A percentile compares a stretch with the other conserved stretches of the same genome.
phyloP scores from a whole-genome alignment of 2,329 filamentous ascomycete genomes.

The Diaporthe sp. region DNA sequence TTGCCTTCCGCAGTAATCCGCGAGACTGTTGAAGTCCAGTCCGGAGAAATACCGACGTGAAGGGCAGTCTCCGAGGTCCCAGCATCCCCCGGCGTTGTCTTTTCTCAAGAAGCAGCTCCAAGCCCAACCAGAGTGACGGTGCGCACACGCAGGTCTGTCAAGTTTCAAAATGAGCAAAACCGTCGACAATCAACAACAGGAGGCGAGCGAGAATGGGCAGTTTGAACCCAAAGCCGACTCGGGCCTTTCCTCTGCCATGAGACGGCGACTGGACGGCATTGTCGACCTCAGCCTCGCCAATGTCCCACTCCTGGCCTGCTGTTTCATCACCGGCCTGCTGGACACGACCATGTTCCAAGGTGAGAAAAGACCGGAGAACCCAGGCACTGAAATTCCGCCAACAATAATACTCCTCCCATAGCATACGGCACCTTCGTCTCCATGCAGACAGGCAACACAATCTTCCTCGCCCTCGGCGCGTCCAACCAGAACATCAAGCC shows the following conservation, averaged over 20 bases:
- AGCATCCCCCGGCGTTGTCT: not conserved
- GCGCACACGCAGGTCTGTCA: too few relatives aligned
- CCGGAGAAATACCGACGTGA: conserved; percentile 6
- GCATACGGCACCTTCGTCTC: conserved; percentile 60
- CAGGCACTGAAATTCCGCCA: too few relatives aligned
- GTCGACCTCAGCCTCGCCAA: conserved; percentile 40
- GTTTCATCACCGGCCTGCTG: conserved; percentile 43
- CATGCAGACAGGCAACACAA: conserved; percentile 59
- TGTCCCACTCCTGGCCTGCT: conserved; percentile 41
- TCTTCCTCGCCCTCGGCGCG: conserved; percentile 58
- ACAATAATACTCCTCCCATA: too few relatives aligned
- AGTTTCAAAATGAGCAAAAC: not conserved
- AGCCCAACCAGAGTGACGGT: not conserved
- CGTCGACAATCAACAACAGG: not conserved
- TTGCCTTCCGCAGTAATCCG: not conserved
- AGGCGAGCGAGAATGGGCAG: not conserved
- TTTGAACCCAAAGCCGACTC: not conserved
- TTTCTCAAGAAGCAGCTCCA: not conserved
- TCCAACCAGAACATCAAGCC: conserved; percentile 55
- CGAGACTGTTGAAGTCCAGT: not conserved
- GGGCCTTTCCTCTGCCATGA: not conserved
- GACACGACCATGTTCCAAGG: conserved; percentile 45
- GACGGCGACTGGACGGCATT: not conserved
- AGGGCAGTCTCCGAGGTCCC: not conserved
- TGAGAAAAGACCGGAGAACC: too few relatives aligned